These are phyloP conservation scores for Sphaceloma murrayae DNA, from an alignment of 2,329 filamentous ascomycete species.

Conservation along the genomic window DNA sequence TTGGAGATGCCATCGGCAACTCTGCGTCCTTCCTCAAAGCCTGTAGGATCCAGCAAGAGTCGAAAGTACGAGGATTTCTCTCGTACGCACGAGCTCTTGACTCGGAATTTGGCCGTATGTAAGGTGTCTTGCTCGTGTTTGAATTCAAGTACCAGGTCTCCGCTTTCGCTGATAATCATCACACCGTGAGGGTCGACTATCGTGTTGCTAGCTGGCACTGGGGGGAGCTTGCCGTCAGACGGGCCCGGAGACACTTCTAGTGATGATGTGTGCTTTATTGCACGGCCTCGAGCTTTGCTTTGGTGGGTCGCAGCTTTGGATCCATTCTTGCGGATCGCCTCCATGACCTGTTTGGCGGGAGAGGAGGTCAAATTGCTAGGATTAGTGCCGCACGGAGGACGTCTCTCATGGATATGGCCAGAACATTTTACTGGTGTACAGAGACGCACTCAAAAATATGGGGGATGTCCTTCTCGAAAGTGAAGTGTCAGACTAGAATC, in stretches of 20 bases:
- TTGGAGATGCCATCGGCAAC: slow-evolving; percentile 44
- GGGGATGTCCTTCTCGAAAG: too few species aligned
- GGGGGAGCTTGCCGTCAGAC: too few species aligned
- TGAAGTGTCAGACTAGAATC: too few species aligned
- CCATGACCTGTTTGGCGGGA: too few species aligned
- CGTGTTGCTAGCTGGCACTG: background rate
- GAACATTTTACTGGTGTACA: slow-evolving; percentile 36
- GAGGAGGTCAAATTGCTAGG: too few species aligned
- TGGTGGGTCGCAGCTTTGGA: too few species aligned
- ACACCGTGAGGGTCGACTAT: slow-evolving; percentile 2
- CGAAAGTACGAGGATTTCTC: slow-evolving; percentile 60
- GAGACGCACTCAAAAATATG: too few species aligned
- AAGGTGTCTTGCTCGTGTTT: slow-evolving; percentile 51
- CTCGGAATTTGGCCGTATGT: slow-evolving; percentile 49
- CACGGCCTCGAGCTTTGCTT: too few species aligned
- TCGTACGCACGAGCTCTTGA: slow-evolving; percentile 48
- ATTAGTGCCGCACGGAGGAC: background rate
- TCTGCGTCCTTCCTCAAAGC: slow-evolving; percentile 53
- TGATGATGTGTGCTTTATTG: too few species aligned
- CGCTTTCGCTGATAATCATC: slow-evolving; percentile 46
- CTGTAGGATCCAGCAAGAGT: slow-evolving; percentile 52
- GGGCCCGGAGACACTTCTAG: background rate
- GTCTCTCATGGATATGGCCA: slow-evolving; percentile 41
- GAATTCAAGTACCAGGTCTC: slow-evolving; percentile 58
- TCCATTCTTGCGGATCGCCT: too few species aligned